phyloP scores from a whole-genome alignment of 352 stramenopile genomes.

The Pythium biforme region DNA sequence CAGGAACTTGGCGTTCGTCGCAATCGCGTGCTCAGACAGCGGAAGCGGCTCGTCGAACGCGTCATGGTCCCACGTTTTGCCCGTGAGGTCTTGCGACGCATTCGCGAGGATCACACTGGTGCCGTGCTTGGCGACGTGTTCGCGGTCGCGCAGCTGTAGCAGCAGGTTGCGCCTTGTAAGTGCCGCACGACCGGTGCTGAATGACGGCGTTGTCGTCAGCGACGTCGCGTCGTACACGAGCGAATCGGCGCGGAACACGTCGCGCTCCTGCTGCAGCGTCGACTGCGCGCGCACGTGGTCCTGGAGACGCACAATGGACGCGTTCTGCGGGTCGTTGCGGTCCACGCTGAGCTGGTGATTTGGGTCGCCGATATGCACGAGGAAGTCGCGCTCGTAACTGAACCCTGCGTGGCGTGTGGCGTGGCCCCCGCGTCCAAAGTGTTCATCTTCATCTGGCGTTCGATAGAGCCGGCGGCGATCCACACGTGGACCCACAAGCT shows the following conservation, averaged over 20 bases:
- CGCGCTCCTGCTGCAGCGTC: conserved; percentile 28
- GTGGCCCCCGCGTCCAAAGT: neutral
- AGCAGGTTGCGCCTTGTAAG: conserved; percentile 73
- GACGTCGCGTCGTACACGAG: conserved; percentile 17
- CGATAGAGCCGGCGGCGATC: conserved; percentile 10
- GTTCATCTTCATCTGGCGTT: neutral
- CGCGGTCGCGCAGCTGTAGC: conserved; percentile 52
- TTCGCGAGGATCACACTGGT: conserved; percentile 41
- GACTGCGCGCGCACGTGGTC: conserved; percentile 42
- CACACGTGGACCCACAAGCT: conserved; percentile 27
- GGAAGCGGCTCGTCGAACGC: conserved; percentile 72
- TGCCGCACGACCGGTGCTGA: conserved; percentile 3
- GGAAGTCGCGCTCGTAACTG: conserved; percentile 63
- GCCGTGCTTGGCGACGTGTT: conserved; percentile 42
- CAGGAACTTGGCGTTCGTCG: conserved; percentile 55
- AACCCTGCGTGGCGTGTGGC: conserved; percentile 34
- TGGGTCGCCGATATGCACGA: conserved; percentile 40
- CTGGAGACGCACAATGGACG: conserved; percentile 43
- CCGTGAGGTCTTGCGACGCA: conserved; percentile 10
- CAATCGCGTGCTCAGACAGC: conserved; percentile 56
- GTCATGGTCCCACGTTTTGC: conserved; percentile 24
- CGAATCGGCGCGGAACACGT: conserved; percentile 44
- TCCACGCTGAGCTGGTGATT: conserved; percentile 43
- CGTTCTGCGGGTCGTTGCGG: conserved; percentile 75
- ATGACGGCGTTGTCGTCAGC: neutral